Conservation (phyloP, 2,329 filamentous ascomycete genomes). For the Colletotrichum costaricense region DNA sequence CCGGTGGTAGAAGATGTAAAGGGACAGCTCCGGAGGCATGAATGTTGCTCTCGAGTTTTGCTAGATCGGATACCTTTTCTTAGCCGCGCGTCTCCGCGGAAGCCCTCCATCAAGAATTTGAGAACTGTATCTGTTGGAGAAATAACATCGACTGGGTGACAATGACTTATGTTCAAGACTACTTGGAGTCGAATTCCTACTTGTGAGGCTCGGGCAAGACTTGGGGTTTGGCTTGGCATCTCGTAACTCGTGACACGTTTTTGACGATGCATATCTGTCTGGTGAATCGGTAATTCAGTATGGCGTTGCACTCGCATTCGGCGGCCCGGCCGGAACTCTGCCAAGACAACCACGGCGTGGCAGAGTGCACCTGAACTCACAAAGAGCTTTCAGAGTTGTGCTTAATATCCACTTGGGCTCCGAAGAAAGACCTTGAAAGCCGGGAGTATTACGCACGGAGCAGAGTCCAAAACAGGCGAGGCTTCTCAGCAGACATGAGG, state of each 20-base stretch:
- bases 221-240: background rate
- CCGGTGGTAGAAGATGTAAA: background rate
- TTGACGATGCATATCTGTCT: background rate
- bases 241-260: background rate
- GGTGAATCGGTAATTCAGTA: background rate
- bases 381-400: background rate
- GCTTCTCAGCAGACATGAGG: background rate
- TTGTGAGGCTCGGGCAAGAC: background rate
- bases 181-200: background rate
- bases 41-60: background rate
- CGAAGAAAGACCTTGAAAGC: background rate
- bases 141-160: background rate
- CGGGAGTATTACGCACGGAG: background rate
- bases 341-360: background rate
- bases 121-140: background rate
- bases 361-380: background rate
- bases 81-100: background rate
- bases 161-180: background rate
- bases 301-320: background rate
- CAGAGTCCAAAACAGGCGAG: background rate
- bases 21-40: background rate
- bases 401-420: background rate
- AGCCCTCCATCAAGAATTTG: background rate
- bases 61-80: background rate
- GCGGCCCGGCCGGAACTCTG: background rate